A percentile compares a stretch with the other conserved stretches of the same genome.
These are phyloP conservation scores for Blastobotrys malaysiensis DNA, from an alignment of 1,139 yeast genomes.

Conservation along the genomic window DNA sequence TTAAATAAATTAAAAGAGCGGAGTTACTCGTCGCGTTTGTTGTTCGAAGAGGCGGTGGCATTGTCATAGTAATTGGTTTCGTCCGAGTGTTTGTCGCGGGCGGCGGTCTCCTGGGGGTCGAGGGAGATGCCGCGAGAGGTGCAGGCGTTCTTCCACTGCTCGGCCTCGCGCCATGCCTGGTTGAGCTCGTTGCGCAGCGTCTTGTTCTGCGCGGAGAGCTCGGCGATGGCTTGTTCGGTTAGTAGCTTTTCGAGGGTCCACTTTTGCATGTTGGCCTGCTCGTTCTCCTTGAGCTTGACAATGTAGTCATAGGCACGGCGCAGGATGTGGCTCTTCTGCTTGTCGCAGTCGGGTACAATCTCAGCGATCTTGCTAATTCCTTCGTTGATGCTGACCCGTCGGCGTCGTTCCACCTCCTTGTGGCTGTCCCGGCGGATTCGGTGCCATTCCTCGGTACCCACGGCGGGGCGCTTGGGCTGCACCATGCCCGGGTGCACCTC, in stretches of 20 bases:
- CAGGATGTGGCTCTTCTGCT: conserved; percentile 86
- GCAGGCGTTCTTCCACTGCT: conserved; percentile 59
- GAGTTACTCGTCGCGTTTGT: not conserved
- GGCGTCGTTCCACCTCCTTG: conserved; percentile 94
- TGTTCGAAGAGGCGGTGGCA: not conserved
- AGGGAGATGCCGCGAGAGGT: conserved; percentile 9
- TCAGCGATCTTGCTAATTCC: conserved; percentile 84
- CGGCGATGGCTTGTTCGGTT: conserved; percentile 86
- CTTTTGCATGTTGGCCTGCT: conserved; percentile 81
- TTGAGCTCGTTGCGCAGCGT: conserved; percentile 75
- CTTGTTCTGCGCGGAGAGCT: conserved; percentile 69
- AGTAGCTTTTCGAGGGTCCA: conserved; percentile 90
- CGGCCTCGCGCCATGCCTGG: conserved; percentile 89
- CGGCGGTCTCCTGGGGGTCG: not conserved
- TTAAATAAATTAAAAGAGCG: not conserved
- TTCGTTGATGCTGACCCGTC: conserved; percentile 85
- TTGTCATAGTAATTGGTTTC: not conserved
- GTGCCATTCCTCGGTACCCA: conserved; percentile 80
- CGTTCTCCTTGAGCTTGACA: conserved; percentile 81
- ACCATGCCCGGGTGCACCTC: conserved; percentile 1
- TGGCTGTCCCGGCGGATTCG: conserved; percentile 81
- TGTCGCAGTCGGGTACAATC: conserved; percentile 80
- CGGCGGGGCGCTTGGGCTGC: conserved; percentile 35
- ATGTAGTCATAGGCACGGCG: conserved; percentile 87
- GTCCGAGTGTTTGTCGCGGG: conserved; percentile 1